Percentiles rank a stretch among this genome's conserved stretches.
Evolutionary conservation across 2,329 filamentous ascomycete genomes (phyloP).

Genomic region (Aspergillus pseudoterreus): DNA sequence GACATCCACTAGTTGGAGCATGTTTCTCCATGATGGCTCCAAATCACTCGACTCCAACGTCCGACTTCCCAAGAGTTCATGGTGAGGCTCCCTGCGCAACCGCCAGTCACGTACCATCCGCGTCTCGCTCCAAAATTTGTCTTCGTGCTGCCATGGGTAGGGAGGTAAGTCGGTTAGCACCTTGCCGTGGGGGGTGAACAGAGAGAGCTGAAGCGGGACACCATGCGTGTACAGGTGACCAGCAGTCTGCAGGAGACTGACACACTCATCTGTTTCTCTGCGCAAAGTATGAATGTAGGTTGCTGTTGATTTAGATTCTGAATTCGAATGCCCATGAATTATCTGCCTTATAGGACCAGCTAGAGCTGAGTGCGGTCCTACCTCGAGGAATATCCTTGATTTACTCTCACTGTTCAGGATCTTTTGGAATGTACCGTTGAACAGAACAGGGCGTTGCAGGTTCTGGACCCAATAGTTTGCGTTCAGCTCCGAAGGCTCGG

Average conservation of each 20-base stretch:
- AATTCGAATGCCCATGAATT: slow-evolving; percentile 1
- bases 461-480: slow-evolving; percentile 24
- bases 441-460: slow-evolving; percentile 21
- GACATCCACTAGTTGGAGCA: slow-evolving; percentile 20
- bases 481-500: slow-evolving; percentile 8
- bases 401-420: neutral
- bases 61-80: slow-evolving; percentile 27
- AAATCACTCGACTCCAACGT: slow-evolving; percentile 20
- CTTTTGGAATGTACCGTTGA: slow-evolving; percentile 12
- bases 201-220: neutral
- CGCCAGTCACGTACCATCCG: slow-evolving; percentile 15
- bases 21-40: slow-evolving; percentile 26
- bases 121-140: slow-evolving; percentile 19
- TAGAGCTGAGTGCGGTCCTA: slow-evolving; percentile 26
- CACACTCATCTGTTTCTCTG: neutral
- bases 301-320: neutral
- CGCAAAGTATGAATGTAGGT: slow-evolving; percentile 7
- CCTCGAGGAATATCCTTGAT: slow-evolving; percentile 16
- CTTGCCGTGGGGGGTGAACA: slow-evolving; percentile 1
- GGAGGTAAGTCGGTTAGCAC: slow-evolving; percentile 18
- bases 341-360: slow-evolving; percentile 20
- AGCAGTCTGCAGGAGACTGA: slow-evolving; percentile 7
- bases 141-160: slow-evolving; percentile 21
- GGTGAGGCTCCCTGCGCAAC: slow-evolving; percentile 19
- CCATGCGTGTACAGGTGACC: slow-evolving; percentile 11